These are phyloP conservation scores for Rhynchosporium graminicola DNA, from an alignment of 2,329 filamentous ascomycete species.

Conservation along the genomic window DNA sequence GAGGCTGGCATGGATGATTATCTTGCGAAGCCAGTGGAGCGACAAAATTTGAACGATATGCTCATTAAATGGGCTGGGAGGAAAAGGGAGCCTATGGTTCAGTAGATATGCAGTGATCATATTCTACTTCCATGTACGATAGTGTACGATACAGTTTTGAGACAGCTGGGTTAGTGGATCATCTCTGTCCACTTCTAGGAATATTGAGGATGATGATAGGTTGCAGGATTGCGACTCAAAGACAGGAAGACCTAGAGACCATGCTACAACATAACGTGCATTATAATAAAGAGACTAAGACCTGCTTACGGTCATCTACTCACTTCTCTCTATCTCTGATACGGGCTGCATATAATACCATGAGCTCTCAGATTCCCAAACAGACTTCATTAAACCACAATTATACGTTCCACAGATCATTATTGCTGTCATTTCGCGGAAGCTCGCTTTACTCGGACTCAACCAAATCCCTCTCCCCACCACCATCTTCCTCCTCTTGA, in stretches of 20 bases:
- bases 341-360: background rate
- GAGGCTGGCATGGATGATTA: constrained; percentile 55
- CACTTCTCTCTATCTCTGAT: background rate
- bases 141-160: background rate
- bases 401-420: no score
- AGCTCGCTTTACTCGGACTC: background rate
- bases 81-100: constrained; percentile 9
- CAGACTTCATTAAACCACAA: background rate
- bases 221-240: background rate
- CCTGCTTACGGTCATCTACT: no score
- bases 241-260: background rate
- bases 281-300: background rate
- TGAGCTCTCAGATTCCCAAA: background rate
- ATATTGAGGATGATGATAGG: background rate
- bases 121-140: background rate
- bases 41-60: constrained; percentile 31
- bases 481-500: constrained; percentile 2
- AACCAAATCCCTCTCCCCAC: background rate
- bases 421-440: background rate
- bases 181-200: background rate
- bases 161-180: no score
- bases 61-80: constrained; percentile 32
- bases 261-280: background rate
- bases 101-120: background rate
- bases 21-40: constrained; percentile 51